A percentile compares a stretch with the other conserved stretches of the same genome.
phyloP scores from a whole-genome alignment of 352 stramenopile species.

The Phytopythium montanum region DNA sequence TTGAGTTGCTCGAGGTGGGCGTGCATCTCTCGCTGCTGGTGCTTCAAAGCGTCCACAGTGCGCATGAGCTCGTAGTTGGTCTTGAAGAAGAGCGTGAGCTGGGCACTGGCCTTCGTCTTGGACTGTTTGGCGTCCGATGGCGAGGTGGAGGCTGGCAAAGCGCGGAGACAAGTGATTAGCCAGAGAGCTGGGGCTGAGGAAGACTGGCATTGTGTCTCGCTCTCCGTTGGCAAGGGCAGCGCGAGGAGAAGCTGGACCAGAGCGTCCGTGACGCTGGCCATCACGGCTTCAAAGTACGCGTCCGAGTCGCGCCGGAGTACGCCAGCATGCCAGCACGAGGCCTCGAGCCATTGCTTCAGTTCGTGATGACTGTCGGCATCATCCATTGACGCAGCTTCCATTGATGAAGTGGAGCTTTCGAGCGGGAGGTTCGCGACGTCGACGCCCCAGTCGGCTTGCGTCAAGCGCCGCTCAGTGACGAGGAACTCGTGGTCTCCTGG shows the following conservation, averaged over 20 bases:
- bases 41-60: constrained; percentile 51
- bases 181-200: constrained; percentile 23
- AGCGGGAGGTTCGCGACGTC: constrained; percentile 8
- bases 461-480: constrained; percentile 16
- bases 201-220: neutral
- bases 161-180: constrained; percentile 40
- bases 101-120: neutral
- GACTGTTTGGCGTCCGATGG: neutral
- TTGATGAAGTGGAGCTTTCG: neutral
- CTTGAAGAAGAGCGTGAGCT: constrained; percentile 34
- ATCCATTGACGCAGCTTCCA: neutral
- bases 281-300: constrained; percentile 35
- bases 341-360: neutral
- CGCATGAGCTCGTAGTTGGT: constrained; percentile 59
- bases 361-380: neutral
- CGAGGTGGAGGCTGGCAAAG: constrained; percentile 1
- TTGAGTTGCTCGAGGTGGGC: constrained; percentile 24
- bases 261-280: constrained; percentile 31
- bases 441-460: constrained; percentile 54
- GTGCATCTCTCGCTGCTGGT: constrained; percentile 36
- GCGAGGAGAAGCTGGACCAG: constrained; percentile 42
- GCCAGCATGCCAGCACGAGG: neutral
- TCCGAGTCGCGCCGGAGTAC: constrained; percentile 42
- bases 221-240: constrained; percentile 19
- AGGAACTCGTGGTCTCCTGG: constrained; percentile 38